Base-by-base conservation (phyloP, 176 grass and related monocot genomes). In the Panicum miliaceum region DNA sequence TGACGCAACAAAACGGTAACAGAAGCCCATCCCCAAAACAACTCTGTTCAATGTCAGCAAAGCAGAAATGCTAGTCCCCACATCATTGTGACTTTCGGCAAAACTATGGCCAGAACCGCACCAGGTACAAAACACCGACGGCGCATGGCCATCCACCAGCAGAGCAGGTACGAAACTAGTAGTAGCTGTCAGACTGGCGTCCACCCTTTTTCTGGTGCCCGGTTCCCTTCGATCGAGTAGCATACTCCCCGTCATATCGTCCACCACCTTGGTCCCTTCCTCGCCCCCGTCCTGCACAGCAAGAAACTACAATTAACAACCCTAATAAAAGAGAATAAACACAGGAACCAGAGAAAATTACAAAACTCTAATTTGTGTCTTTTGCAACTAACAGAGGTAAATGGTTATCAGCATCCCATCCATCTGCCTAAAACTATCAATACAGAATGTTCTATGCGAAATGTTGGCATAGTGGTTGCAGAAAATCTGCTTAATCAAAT, bases 231-330 rank as follows among this genome's bases (percentile, higher is more conserved):
- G 86, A 79, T 37, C 74, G 86, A 57, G 57, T 62, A 68, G 67
- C 15, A 41, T 89, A 92, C 36, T 92, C 90, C 53, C 43, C 64
- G 0, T 88, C 82, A 27, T 74, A 78, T 20, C 82, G 66, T 19
- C 81, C 90, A 82, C 73, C 73, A 53, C 34, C 76, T 78, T 71
- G 90, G 16, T 79, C 86, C 82, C 78, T 84, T 75, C 90, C 83
- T n/a, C 90, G 79, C 14, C 79, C 86, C 29, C 83, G 59, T 67
- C 86, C 90, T 89, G 74, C 40, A 86, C 36, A 70, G 1, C 23
- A 85, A 52, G 51, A 76, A 71, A 80, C 35, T 76, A 76, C 18
- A 54, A 32, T 75, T 25, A 66, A 68, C 35, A 62, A 27, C 12
- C 8, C 64, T 50, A 43, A 20, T 7, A 46, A 66, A 54, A 68